Base-by-base conservation (phyloP, 1,284 basidiomycete genomes). In the Puccinia triticina region DNA sequence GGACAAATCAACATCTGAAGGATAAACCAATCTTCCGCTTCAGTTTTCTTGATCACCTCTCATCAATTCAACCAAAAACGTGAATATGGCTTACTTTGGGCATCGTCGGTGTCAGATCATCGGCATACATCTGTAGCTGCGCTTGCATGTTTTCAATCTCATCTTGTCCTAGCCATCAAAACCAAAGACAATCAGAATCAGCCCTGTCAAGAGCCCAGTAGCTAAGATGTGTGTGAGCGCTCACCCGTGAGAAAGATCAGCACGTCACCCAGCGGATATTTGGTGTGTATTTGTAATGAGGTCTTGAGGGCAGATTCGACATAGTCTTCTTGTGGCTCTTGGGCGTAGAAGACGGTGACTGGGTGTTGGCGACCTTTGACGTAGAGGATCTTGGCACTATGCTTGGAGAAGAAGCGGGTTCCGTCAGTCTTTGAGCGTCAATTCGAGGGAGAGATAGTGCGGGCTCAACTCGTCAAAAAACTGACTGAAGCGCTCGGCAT, bases 351-450 rank as follows among this genome's bases (percentile, higher is more conserved):
- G 61, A 88, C 81, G 37, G 84, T 84, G 46, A 99, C 96, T n/a
- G 93, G 91, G 86, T 96, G 93, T 87, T 97, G 94, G 46, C 96
- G 91, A 32, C 96, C 96, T 87, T 95, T 92, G 77, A 99, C 91
- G 86, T 96, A 95, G 23, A 97, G 88, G 23, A 97, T 92, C 80
- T 92, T 93, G 1, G 93, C 93, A 82, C 93, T 95, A 84, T 57
- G 32, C 48, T 55, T 84, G 84, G 29, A 73, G 43, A 0, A 32
- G 46, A 53, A 37, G n/a, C 11, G 34, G 29, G 29, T 26, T 50
- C 21, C 12, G 7, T 40, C 11, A 43, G 21, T 12, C 40, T 2
- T 53, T 34, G 21, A n/a, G 26, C 8, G 1, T 4, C 29, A 37
- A 50, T 18, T 55, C 16, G 18, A 59, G 26, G 48, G 77, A 43